phyloP scores from a whole-genome alignment of 441 rosid species.

The Geranium incanum region DNA sequence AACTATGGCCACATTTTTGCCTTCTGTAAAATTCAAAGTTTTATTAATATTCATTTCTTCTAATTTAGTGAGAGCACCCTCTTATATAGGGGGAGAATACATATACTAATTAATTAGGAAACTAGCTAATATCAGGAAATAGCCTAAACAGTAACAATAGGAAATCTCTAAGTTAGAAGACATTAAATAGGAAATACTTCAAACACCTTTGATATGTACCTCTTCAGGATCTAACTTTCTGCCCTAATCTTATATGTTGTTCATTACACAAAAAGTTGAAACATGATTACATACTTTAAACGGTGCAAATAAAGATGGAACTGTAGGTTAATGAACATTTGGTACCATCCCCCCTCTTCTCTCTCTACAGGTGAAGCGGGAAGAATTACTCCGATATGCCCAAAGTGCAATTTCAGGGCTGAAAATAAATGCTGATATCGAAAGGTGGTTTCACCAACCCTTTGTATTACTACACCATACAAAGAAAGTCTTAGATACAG shows the following conservation, averaged over 20 bases:
- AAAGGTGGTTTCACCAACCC: slow-evolving; percentile 44
- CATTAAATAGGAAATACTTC: too few relatives aligned
- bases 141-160: too few relatives aligned
- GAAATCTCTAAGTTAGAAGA: too few relatives aligned
- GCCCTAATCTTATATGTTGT: neutral
- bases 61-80: too few relatives aligned
- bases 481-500: neutral
- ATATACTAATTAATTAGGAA: too few relatives aligned
- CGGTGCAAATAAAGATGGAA: neutral
- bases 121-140: too few relatives aligned
- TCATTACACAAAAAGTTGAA: neutral
- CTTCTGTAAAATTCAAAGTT: neutral
- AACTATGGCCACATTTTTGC: neutral
- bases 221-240: neutral
- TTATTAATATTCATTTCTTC: neutral
- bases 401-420: slow-evolving; percentile 79
- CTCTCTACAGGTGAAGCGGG: slow-evolving; percentile 57
- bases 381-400: slow-evolving; percentile 80
- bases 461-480: neutral
- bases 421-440: slow-evolving; percentile 58
- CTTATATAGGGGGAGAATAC: too few relatives aligned
- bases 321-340: slow-evolving; percentile 1
- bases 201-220: neutral
- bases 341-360: slow-evolving; percentile 14
- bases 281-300: slow-evolving; percentile 3